A percentile compares a stretch with the other conserved stretches of the same genome.
phyloP scores from a whole-genome alignment of 2,329 filamentous ascomycete species.

The Microdochium trichocladiopsis region DNA sequence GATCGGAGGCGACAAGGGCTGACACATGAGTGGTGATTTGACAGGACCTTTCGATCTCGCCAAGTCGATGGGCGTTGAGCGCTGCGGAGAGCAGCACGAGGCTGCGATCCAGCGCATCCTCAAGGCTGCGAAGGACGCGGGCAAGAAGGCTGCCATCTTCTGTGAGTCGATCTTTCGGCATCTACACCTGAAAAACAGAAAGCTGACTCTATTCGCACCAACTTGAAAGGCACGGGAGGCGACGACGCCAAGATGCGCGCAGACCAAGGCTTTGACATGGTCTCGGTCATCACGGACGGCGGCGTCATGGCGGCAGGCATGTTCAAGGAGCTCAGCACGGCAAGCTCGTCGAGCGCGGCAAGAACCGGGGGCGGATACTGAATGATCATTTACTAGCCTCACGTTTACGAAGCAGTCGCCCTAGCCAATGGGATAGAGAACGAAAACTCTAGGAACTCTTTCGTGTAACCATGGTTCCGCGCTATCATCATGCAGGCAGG shows the following conservation, averaged over 20 bases:
- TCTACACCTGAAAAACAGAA: background rate
- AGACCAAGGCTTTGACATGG: background rate
- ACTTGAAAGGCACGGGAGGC: background rate
- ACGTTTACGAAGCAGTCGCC: too few relatives aligned
- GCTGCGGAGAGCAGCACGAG: conserved; percentile 27
- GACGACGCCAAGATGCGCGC: background rate
- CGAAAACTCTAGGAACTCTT: too few relatives aligned
- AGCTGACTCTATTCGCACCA: background rate
- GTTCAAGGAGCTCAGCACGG: background rate
- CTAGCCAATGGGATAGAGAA: too few relatives aligned
- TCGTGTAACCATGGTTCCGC: too few relatives aligned
- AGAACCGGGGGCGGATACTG: background rate
- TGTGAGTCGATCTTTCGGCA: conserved; percentile 15
- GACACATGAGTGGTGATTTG: background rate
- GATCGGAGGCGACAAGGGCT: background rate
- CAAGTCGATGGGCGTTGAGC: conserved; percentile 26
- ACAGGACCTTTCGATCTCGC: conserved; percentile 20
- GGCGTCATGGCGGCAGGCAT: background rate
- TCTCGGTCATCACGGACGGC: background rate
- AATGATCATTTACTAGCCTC: too few relatives aligned
- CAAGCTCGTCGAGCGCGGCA: background rate
- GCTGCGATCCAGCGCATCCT: conserved; percentile 27
- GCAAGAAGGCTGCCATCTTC: conserved; percentile 32
- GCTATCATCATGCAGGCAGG: too few relatives aligned
- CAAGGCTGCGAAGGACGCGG: conserved; percentile 21